Percentiles rank a stretch among this genome's conserved stretches.
Evolutionary conservation across 2,329 filamentous ascomycete species (phyloP).

Genomic region (Diplocarpon rosae): DNA sequence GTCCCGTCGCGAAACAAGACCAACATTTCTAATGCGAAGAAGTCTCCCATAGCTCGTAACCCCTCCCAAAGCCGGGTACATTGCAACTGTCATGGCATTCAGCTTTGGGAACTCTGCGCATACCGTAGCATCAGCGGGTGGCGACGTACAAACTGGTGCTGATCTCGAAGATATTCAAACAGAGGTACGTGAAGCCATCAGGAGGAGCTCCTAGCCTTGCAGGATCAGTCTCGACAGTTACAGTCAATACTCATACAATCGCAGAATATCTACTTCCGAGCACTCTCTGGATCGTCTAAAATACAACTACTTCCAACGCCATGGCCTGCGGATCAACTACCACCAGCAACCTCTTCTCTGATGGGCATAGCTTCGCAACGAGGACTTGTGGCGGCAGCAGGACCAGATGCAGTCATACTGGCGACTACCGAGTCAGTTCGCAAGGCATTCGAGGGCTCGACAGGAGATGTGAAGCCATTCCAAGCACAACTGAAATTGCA

Average conservation of each 20-base stretch:
- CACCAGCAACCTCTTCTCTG: conserved; percentile 68
- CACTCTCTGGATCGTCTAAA: conserved; percentile 70
- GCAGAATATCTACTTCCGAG: conserved; percentile 68
- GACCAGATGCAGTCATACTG: conserved; percentile 67
- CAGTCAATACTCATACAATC: conserved; percentile 7
- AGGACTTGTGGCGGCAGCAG: conserved; percentile 77
- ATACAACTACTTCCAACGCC: conserved; percentile 64
- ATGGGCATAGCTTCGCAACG: conserved; percentile 70
- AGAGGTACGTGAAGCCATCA: conserved; percentile 44
- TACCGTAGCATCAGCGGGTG: conserved; percentile 32
- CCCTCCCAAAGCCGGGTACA: conserved; percentile 29
- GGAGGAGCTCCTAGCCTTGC: not conserved
- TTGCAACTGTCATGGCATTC: conserved; percentile 50
- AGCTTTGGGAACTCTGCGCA: conserved; percentile 40
- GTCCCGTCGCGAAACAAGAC: not conserved
- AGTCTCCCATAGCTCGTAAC: conserved; percentile 24
- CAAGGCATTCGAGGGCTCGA: conserved; percentile 55
- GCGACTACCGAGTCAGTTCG: conserved; percentile 68
- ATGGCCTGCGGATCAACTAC: conserved; percentile 57
- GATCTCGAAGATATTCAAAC: conserved; percentile 71
- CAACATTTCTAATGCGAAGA: conserved; percentile 18
- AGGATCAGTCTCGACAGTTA: not conserved
- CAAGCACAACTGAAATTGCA: conserved; percentile 62
- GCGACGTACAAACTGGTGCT: conserved; percentile 40
- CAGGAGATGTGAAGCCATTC: conserved; percentile 56